Conservation (phyloP, 2,329 filamentous ascomycete genomes). For the Pyrenochaeta sp. region DNA sequence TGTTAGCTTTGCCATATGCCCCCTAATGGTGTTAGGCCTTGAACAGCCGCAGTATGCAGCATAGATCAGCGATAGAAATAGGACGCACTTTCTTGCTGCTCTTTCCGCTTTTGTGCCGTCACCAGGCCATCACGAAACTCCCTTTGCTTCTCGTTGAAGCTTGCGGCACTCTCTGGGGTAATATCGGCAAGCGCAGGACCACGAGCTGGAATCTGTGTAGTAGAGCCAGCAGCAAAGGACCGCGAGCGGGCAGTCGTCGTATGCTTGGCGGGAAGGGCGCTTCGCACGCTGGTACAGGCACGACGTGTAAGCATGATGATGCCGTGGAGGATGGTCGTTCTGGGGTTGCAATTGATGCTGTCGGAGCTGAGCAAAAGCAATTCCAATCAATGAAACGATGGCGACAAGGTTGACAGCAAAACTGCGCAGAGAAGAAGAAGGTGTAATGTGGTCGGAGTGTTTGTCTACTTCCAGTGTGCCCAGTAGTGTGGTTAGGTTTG, state of each 20-base stretch:
- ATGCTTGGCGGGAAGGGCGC: constrained; percentile 25
- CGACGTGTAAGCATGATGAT: constrained; percentile 44
- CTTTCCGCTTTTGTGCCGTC: constrained; percentile 77
- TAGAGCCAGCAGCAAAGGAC: constrained; percentile 37
- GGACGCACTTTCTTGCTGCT: constrained; percentile 84
- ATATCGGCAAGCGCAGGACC: constrained; percentile 86
- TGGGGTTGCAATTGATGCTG: constrained; percentile 2
- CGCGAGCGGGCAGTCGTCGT: constrained; percentile 28
- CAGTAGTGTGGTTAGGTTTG: constrained; percentile 8
- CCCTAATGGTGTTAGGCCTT: constrained; percentile 32
- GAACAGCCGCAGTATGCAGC: constrained; percentile 44
- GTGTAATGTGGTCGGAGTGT: neutral
- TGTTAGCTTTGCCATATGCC: constrained; percentile 66
- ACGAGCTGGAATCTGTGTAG: constrained; percentile 33
- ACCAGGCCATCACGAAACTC: constrained; percentile 84
- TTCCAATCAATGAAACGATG: neutral
- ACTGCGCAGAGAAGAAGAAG: neutral
- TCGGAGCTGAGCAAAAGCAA: neutral
- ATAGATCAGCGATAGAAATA: constrained; percentile 51
- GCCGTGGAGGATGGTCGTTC: neutral
- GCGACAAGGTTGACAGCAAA: neutral
- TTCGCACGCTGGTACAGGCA: constrained; percentile 37
- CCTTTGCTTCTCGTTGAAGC: constrained; percentile 85
- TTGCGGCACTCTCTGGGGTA: constrained; percentile 72
- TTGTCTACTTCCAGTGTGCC: constrained; percentile 5